Evolutionary conservation across 164 flowering plant genomes (phyloP).

Genomic region (Hamamelis virginiana): DNA sequence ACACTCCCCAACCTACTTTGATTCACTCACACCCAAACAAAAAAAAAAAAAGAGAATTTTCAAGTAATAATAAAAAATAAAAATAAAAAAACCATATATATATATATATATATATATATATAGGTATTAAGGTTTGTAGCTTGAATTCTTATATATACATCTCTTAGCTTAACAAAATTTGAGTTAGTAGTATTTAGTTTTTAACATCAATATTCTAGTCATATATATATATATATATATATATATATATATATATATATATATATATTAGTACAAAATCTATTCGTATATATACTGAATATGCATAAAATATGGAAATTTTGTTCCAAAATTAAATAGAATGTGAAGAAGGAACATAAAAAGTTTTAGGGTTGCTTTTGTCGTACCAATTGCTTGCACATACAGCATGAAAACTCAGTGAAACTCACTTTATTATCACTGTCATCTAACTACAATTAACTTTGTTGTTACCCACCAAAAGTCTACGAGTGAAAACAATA

Average conservation of each 20-base stretch:
- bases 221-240: no score
- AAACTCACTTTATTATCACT: conserved; percentile 21
- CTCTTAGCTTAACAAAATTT: no score
- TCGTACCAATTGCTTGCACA: conserved; percentile 26
- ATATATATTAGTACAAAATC: no score
- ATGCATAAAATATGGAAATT: neutral
- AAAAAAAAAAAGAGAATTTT: neutral
- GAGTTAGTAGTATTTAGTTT: no score
- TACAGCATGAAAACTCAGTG: conserved; percentile 18
- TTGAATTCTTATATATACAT: no score
- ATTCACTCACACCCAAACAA: conserved; percentile 2
- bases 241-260: no score
- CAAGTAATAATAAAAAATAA: neutral
- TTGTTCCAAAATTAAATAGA: neutral
- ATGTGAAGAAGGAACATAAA: neutral
- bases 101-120: no score
- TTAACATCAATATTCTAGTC: no score
- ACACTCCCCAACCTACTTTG: neutral
- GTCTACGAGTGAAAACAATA: neutral
- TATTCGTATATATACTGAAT: neutral
- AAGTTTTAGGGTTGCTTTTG: conserved; percentile 18
- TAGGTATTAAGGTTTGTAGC: no score
- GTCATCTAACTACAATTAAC: conserved; percentile 20
- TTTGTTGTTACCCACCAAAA: conserved; percentile 11
- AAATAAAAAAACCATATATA: conserved; percentile 4